phyloP scores from a whole-genome alignment of 2,329 filamentous ascomycete species.

The Cladosporium sp. region DNA sequence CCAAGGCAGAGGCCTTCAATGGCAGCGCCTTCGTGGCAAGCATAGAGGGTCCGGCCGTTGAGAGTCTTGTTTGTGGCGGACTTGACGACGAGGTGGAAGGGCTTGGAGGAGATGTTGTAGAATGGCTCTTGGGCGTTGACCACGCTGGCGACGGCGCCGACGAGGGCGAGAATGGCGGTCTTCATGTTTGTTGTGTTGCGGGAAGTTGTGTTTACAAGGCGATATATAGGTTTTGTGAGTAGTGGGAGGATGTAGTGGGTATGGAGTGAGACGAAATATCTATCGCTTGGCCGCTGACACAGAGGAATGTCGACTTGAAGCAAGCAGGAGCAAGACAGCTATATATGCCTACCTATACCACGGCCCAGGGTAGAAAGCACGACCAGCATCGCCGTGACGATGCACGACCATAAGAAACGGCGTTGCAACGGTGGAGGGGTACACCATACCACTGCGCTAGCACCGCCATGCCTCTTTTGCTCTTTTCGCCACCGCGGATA shows the following conservation, averaged over 20 bases:
- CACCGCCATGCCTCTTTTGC: neutral
- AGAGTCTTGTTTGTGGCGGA: conserved; percentile 40
- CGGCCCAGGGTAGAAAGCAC: neutral
- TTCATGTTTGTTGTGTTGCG: conserved; percentile 11
- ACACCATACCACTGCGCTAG: conserved; percentile 7
- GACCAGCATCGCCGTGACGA: neutral
- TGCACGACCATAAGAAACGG: neutral
- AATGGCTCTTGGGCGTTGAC: conserved; percentile 32
- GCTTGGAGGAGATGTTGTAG: conserved; percentile 42
- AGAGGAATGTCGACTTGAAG: neutral
- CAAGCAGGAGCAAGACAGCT: neutral
- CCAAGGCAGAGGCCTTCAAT: conserved; percentile 49
- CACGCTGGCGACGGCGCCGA: conserved; percentile 27
- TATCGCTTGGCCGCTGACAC: neutral
- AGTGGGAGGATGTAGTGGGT: neutral
- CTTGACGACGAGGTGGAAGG: conserved; percentile 46
- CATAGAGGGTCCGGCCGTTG: conserved; percentile 41
- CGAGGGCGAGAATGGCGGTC: conserved; percentile 14
- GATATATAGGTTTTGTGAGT: neutral
- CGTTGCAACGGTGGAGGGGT: neutral
- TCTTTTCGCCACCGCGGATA: conserved; percentile 2
- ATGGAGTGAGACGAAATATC: too few species aligned
- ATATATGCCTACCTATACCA: conserved; percentile 1
- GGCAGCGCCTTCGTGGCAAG: conserved; percentile 52
- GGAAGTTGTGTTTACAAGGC: neutral